These are phyloP conservation scores for Diaporthe vexans DNA, from an alignment of 2,329 filamentous ascomycete genomes.

Conservation along the genomic window DNA sequence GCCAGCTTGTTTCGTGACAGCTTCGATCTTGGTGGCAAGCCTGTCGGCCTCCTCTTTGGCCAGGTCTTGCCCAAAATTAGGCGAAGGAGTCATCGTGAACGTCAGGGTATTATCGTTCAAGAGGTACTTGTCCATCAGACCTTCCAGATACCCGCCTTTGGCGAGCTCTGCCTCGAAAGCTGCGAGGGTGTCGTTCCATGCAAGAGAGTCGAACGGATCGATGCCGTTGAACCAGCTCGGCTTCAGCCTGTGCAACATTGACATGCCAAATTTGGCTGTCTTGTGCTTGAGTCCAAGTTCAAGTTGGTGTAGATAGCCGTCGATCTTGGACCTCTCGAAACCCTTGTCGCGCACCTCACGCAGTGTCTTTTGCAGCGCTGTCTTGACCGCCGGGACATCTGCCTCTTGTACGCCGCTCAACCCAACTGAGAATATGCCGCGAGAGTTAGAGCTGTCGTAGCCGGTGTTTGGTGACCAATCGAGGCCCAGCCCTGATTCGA, in stretches of 20 bases:
- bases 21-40: conserved; percentile 79
- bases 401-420: conserved; percentile 89
- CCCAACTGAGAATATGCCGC: conserved; percentile 90
- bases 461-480: conserved; percentile 97
- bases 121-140: conserved; percentile 89
- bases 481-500: conserved; percentile 90
- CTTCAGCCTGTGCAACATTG: conserved; percentile 88
- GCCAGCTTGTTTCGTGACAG: conserved; percentile 77
- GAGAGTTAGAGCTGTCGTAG: conserved; percentile 83
- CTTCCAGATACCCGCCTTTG: conserved; percentile 84
- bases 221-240: conserved; percentile 96
- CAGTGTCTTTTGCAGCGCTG: conserved; percentile 80
- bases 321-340: conserved; percentile 91
- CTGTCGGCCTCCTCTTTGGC: conserved; percentile 82
- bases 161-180: conserved; percentile 85
- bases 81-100: conserved; percentile 93
- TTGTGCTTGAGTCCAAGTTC: conserved; percentile 97
- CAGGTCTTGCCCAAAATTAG: conserved; percentile 80
- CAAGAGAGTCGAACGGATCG: conserved; percentile 90
- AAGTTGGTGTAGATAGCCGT: conserved; percentile 92
- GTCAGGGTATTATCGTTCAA: conserved; percentile 88
- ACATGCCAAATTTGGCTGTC: conserved; percentile 94
- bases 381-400: conserved; percentile 83
- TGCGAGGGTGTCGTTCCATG: conserved; percentile 90
- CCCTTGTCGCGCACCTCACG: conserved; percentile 79